These are phyloP conservation scores for Syncephalastrum monosporum DNA, from an alignment of 371 early-diverging fungal species.

Conservation along the genomic window DNA sequence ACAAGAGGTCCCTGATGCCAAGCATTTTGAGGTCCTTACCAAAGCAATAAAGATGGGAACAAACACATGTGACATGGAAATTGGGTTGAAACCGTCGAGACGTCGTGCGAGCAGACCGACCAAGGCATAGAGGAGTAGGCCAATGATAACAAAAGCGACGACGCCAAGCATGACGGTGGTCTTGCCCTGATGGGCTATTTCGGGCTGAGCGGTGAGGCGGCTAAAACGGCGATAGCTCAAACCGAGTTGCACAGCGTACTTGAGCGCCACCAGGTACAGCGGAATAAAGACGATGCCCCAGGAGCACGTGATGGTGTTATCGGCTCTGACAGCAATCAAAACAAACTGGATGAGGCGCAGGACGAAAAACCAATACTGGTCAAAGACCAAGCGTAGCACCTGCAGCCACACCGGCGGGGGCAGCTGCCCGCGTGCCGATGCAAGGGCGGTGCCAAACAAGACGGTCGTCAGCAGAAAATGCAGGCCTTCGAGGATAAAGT, in stretches of 20 bases:
- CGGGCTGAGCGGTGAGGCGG: slow-evolving; percentile 42
- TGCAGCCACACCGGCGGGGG: background rate
- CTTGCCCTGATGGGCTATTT: slow-evolving; percentile 54
- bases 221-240: slow-evolving; percentile 48
- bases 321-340: slow-evolving; percentile 63
- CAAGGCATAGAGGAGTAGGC: slow-evolving; percentile 65
- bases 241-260: slow-evolving; percentile 53
- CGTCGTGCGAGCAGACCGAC: slow-evolving; percentile 70
- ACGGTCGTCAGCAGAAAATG: slow-evolving; percentile 35
- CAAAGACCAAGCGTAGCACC: slow-evolving; percentile 23
- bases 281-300: slow-evolving; percentile 86
- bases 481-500: slow-evolving; percentile 63
- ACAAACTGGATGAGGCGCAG: slow-evolving; percentile 57
- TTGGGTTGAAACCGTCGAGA: slow-evolving; percentile 51
- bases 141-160: slow-evolving; percentile 49
- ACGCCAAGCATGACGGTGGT: slow-evolving; percentile 48
- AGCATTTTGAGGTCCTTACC: slow-evolving; percentile 32
- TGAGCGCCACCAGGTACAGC: slow-evolving; percentile 64
- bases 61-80: slow-evolving; percentile 64
- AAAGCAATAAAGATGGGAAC: slow-evolving; percentile 82
- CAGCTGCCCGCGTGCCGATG: slow-evolving; percentile 4
- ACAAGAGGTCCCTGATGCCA: background rate
- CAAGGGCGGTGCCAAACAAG: slow-evolving; percentile 22
- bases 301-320: slow-evolving; percentile 51
- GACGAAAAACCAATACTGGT: slow-evolving; percentile 58